Evolutionary conservation across 1,284 basidiomycete genomes (phyloP), one percentile per base, ranked within the genome.

Genomic region (Moesziomyces sp.): DNA sequence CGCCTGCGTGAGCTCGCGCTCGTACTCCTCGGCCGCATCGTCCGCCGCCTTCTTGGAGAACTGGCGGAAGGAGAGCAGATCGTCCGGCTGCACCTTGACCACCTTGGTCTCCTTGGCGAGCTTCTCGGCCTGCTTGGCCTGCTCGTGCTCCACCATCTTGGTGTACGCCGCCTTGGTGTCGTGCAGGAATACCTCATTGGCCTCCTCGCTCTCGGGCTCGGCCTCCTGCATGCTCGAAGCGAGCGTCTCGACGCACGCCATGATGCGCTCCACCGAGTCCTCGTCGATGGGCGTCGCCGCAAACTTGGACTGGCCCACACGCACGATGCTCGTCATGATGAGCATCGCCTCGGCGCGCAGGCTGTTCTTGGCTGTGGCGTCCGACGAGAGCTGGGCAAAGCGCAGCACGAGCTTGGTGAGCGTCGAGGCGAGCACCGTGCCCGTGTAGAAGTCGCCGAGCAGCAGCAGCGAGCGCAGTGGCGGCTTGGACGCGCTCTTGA

Each of bases 401-500:
- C 95, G 89, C 47, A 98, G 87, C 11, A 97, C 91, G 28, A 99
- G 89, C 86, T 99, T 99, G 58, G 94, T 93, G 66, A 99, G 86
- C 1, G 95, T 91, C 42, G 92, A 89, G 13, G 94, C 91, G 24
- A 99, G 88, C 3, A 97, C 94, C 5, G 93, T 88, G 7, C 92
- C 94, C 14, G 95, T 99, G 86, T 94, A 99, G 86, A 97, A 99
- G 86, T 99, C 97, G 34, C 97, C 97, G 35, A 92, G 92, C 46
- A 99, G 88, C 54, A 99, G 90, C 46, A 99, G 86, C 5, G 93
- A 92, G 91, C 97, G 87, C 53, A 99, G 86, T 34, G 95, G 94
- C 2, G 96, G 96, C 86, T 97, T 98, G 23, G 90, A 86, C 28
- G 93, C 92, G 30, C 91, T 88, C 84, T 94, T 94, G 70, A 92